Evolutionary conservation across 1,284 basidiomycete genomes (phyloP).

Genomic region (Wallemia mellicola): DNA sequence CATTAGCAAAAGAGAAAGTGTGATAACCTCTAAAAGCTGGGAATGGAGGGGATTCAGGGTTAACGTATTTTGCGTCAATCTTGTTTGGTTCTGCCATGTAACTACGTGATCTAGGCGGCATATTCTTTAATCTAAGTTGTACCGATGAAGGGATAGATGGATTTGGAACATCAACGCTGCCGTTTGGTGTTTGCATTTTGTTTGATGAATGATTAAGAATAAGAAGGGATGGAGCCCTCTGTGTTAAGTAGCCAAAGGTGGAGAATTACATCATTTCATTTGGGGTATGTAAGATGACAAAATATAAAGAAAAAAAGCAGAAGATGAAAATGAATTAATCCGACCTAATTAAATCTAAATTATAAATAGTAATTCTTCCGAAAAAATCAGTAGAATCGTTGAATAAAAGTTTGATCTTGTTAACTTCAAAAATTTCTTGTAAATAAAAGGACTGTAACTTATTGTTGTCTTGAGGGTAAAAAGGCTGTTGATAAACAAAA

Average conservation of each 20-base stretch:
- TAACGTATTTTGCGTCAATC: slow-evolving; percentile 7
- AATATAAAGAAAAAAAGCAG: too few relatives aligned
- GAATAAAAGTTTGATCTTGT: not conserved
- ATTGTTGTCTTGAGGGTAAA: not conserved
- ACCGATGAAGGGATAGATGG: slow-evolving; percentile 15
- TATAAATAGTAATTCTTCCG: not conserved
- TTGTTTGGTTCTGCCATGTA: not conserved
- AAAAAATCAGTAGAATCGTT: not conserved
- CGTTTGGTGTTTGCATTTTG: not conserved
- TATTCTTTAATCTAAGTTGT: slow-evolving; percentile 33
- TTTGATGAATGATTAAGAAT: too few relatives aligned
- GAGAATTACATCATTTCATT: too few relatives aligned
- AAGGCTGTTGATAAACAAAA: not conserved
- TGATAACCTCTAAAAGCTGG: slow-evolving; percentile 83
- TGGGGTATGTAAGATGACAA: too few relatives aligned
- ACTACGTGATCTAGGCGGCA: slow-evolving; percentile 23
- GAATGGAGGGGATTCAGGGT: slow-evolving; percentile 91
- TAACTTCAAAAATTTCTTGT: not conserved
- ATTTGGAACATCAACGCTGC: not conserved
- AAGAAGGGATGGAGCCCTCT: too few relatives aligned
- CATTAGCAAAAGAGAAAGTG: slow-evolving; percentile 59
- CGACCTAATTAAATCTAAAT: not conserved
- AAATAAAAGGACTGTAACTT: not conserved
- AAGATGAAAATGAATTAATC: too few relatives aligned
- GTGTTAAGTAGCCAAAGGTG: too few relatives aligned